Percentiles rank a stretch among this genome's conserved stretches.
Evolutionary conservation across 2,329 filamentous ascomycete genomes (phyloP).

Genomic region (Talaromyces sp.): DNA sequence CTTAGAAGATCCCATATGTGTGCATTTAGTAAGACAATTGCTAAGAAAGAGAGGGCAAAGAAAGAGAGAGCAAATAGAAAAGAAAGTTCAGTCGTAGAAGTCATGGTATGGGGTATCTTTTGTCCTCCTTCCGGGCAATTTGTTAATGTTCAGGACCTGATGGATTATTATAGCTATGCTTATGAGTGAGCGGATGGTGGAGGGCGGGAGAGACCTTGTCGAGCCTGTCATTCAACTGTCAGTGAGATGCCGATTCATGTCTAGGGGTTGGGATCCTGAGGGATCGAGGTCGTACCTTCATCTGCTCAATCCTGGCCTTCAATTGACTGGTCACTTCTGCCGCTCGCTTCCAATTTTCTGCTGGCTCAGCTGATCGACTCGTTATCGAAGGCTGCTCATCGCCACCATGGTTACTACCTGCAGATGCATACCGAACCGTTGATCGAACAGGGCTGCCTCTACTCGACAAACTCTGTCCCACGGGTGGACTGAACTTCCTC

Average conservation of each 20-base stretch:
- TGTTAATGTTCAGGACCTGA: neutral
- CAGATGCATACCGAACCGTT: slow-evolving; percentile 31
- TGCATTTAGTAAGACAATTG: slow-evolving; percentile 9
- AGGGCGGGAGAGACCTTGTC: slow-evolving; percentile 30
- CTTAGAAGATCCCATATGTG: neutral
- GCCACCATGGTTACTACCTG: slow-evolving; percentile 34
- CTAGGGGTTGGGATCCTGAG: too few species aligned
- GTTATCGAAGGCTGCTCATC: slow-evolving; percentile 30
- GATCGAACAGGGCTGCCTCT: slow-evolving; percentile 42
- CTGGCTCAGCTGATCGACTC: slow-evolving; percentile 52
- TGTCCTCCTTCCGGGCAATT: slow-evolving; percentile 9
- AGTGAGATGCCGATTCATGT: neutral
- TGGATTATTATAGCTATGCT: slow-evolving; percentile 20
- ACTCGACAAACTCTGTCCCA: slow-evolving; percentile 36
- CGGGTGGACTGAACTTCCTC: slow-evolving; percentile 47
- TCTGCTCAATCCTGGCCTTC: slow-evolving; percentile 96
- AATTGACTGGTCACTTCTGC: slow-evolving; percentile 97
- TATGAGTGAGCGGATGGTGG: slow-evolving; percentile 38
- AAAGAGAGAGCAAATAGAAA: too few species aligned
- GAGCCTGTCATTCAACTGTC: slow-evolving; percentile 13
- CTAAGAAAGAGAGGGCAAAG: neutral
- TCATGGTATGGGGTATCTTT: slow-evolving; percentile 21
- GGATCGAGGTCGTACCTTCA: slow-evolving; percentile 64
- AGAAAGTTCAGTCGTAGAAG: neutral
- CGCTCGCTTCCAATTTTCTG: slow-evolving; percentile 94